Percentiles rank a stretch among this genome's conserved stretches.
phyloP scores from a whole-genome alignment of 31 red algal genomes.

The Pterothamnion heteromorphum region DNA sequence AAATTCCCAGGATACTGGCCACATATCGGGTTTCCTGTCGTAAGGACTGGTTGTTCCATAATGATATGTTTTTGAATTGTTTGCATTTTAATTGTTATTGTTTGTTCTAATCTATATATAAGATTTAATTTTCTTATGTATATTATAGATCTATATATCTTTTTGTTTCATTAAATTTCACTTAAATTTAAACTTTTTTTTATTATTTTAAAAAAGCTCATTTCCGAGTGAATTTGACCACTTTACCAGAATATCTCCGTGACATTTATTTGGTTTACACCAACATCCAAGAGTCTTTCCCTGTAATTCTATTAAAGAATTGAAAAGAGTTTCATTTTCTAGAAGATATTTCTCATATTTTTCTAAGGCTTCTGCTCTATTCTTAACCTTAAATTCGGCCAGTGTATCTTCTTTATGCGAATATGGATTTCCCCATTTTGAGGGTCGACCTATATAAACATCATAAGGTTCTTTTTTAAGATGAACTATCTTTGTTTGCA shows the following conservation, averaged over 20 bases:
- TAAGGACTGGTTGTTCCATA: too few species aligned
- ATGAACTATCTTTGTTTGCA: too few species aligned
- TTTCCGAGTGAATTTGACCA: background rate
- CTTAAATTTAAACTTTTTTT: too few species aligned
- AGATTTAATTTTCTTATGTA: too few species aligned
- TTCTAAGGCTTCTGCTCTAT: background rate
- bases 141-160: too few species aligned
- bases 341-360: background rate
- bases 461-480: slow-evolving; percentile 13
- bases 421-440: slow-evolving; percentile 29
- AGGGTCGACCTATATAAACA: slow-evolving; percentile 25
- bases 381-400: background rate
- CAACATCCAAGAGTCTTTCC: slow-evolving; percentile 20
- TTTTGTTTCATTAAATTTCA: too few species aligned
- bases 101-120: too few species aligned
- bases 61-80: too few species aligned
- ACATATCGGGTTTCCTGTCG: too few species aligned
- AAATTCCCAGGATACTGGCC: too few species aligned
- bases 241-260: slow-evolving; percentile 23
- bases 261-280: slow-evolving; percentile 28
- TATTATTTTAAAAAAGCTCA: too few species aligned
- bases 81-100: too few species aligned
- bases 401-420: background rate
- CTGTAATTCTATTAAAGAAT: background rate
- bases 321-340: background rate